Base-by-base conservation (phyloP, 768 basidiomycete species). In the Phlegmacium glaucopus region DNA sequence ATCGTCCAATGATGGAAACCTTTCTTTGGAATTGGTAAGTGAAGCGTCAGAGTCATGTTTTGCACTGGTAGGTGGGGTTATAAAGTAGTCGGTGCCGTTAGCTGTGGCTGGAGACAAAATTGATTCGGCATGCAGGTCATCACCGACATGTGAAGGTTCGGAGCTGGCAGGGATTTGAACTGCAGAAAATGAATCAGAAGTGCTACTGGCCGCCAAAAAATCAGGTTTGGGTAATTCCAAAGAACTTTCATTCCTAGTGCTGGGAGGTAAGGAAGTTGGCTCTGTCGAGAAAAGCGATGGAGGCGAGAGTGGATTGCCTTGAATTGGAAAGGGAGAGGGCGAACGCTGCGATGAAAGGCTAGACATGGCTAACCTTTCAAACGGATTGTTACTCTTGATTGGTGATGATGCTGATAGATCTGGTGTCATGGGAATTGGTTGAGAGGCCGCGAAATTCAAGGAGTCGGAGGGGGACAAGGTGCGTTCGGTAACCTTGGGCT, bases 351-450 rank as follows among this genome's bases (percentile, higher is more conserved):
- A 64, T 12, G 69, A 61, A 27, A 63, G 63, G 39, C 69, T 74
- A 18, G 74, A 63, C 70, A 76, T 73, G 1, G 73, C 71, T 26
- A 94, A 64, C 39, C 85, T 72, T 49, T 90, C 93, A 59, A 97
- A 97, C 4, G 94, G 94, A 63, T 97, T 97, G 59, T 87, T 95
- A 58, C 89, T 93, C 72, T 89, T 89, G 46, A 67, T 63, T 38
- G 63, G 62, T 16, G 67, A 50, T 17, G 81, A 57, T 7, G 72
- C 64, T 6, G 83, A 78, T 40, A 75, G 55, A 36, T 85, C 81
- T 32, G 92, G 90, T 0, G 88, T 83, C 16, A 69, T 60, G 6
- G 91, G 90, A 18, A 92, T 72, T 1, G 87, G 81, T 10, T 88
- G 80, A n/a, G 78, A 70, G 13, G 84, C 81, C 38, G 91, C 87